Conservation (phyloP, 495 filamentous ascomycete species). For the Hyaloscypha hepaticicola region DNA sequence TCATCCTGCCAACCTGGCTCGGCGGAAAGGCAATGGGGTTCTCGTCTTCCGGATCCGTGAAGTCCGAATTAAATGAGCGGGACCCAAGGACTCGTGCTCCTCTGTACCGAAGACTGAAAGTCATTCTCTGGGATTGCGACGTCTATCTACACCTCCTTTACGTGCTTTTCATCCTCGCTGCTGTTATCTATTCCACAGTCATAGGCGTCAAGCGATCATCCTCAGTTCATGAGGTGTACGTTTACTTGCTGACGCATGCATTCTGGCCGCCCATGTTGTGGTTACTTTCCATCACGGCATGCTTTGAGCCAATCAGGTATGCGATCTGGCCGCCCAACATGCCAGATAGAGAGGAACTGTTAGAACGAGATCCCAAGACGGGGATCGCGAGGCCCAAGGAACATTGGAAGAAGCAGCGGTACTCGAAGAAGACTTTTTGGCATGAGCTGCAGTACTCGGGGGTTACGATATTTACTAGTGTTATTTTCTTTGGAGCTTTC, state of each 20-base stretch:
- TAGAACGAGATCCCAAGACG: conserved; percentile 45
- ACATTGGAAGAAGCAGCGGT: conserved; percentile 44
- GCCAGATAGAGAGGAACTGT: conserved; percentile 44
- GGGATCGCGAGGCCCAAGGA: conserved; percentile 44
- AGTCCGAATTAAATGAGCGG: conserved; percentile 26
- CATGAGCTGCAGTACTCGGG: conserved; percentile 44
- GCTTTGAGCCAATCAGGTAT: conserved; percentile 40
- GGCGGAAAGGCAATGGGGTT: conserved; percentile 28
- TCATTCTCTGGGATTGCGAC: conserved; percentile 25
- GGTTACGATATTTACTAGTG: conserved; percentile 38
- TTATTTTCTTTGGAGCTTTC: conserved; percentile 46
- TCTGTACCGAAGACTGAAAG: conserved; percentile 18
- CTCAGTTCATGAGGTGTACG: conserved; percentile 29
- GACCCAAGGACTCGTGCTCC: conserved; percentile 18
- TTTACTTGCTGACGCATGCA: conserved; percentile 46
- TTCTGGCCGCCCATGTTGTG: conserved; percentile 48
- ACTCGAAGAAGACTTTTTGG: conserved; percentile 41
- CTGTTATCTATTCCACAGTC: conserved; percentile 36
- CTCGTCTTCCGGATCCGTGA: conserved; percentile 20
- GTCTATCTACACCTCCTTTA: conserved; percentile 30
- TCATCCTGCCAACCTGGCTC: conserved; percentile 28
- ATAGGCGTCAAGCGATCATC: not conserved
- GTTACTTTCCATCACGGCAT: conserved; percentile 39
- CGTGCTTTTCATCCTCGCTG: conserved; percentile 42
- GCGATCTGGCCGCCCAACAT: conserved; percentile 44